Percentiles rank a stretch among this genome's conserved stretches.
These are phyloP conservation scores for Farysia itapuensis DNA, from an alignment of 1,284 basidiomycete species.

Conservation along the genomic window DNA sequence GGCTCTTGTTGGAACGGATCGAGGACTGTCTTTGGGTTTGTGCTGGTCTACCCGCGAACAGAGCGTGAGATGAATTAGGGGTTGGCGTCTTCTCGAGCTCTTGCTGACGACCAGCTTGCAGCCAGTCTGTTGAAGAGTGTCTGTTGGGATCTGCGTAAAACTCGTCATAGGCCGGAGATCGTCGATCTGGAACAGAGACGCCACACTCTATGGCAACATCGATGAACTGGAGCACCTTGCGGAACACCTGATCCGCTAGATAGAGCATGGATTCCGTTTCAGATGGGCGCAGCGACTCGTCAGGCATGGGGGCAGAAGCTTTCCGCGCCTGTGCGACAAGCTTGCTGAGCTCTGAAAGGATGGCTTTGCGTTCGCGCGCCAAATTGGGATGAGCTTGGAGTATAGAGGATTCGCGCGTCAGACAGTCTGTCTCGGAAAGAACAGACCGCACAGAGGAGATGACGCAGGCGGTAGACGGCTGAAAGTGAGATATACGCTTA, in stretches of 20 bases:
- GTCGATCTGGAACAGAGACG: constrained; percentile 69
- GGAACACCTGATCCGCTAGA: constrained; percentile 62
- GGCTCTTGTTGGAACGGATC: constrained; percentile 8
- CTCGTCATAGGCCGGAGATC: constrained; percentile 48
- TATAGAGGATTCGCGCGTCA: constrained; percentile 77
- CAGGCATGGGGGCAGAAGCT: constrained; percentile 63
- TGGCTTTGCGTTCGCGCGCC: constrained; percentile 75
- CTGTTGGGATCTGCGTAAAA: constrained; percentile 20
- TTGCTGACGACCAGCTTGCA: neutral
- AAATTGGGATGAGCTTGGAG: constrained; percentile 72
- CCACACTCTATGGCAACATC: constrained; percentile 77
- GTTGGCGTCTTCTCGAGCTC: constrained; percentile 52
- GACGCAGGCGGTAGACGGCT: constrained; percentile 70
- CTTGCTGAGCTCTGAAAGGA: constrained; percentile 78
- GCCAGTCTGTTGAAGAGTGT: neutral
- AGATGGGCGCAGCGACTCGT: constrained; percentile 54
- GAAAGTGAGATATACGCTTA: constrained; percentile 75
- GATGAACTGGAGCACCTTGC: constrained; percentile 63
- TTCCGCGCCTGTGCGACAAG: constrained; percentile 82
- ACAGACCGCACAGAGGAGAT: constrained; percentile 92
- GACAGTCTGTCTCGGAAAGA: constrained; percentile 79
- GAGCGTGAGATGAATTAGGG: constrained; percentile 20
- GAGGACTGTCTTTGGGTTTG: constrained; percentile 6
- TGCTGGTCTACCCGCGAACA: neutral
- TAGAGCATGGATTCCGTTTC: constrained; percentile 60